Evolutionary conservation across 176 grass and related monocot genomes (phyloP), one percentile per base, ranked within the genome.

Genomic region (Cocos nucifera): DNA sequence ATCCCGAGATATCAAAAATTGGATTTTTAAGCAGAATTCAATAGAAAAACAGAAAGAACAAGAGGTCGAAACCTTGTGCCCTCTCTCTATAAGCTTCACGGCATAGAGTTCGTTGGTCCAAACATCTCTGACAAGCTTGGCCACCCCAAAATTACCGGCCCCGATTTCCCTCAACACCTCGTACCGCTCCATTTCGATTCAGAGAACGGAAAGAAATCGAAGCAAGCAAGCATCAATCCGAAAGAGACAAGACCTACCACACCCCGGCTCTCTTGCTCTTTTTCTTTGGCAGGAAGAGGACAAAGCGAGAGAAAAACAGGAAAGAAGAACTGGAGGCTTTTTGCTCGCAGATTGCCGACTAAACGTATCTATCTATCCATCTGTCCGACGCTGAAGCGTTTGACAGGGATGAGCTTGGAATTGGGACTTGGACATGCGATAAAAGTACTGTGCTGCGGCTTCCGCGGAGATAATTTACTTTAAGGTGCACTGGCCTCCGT

Each of bases 101-200:
- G 93, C 92, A 67, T 85, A 90, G 15, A 88, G 73, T 73, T 88
- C 92, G 70, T 88, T 88, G 66, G 92, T 88, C 67, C 64, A 70
- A 57, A 91, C 59, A 58, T 97, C 87, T 85, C 81, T 77, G 17
- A 88, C 84, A 48, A 97, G 73, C 78, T 91, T 97, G 65, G 92
- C 87, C 22, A 97, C 92, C 1, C 92, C 92, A 59, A 97, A 97
- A 64, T 97, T 97, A 6, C 92, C 92, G 21, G 92, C 85, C 4
- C 92, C 92, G 62, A 97, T 74, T 67, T 97, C 87, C 77, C 82
- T 91, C 75, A 97, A 82, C 67, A 91, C 78, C 81, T 97, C 92
- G 52, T 88, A 97, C 67, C 80, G 70, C 66, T 97, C 92, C 92
- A 96, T 96, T 29, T 4, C 15, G 7, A 5, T 28, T n/a, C 27